Evolutionary conservation across 208 protist species (phyloP), one percentile per base, ranked within the genome.

Genomic region (Acanthamoeba castellanii): DNA sequence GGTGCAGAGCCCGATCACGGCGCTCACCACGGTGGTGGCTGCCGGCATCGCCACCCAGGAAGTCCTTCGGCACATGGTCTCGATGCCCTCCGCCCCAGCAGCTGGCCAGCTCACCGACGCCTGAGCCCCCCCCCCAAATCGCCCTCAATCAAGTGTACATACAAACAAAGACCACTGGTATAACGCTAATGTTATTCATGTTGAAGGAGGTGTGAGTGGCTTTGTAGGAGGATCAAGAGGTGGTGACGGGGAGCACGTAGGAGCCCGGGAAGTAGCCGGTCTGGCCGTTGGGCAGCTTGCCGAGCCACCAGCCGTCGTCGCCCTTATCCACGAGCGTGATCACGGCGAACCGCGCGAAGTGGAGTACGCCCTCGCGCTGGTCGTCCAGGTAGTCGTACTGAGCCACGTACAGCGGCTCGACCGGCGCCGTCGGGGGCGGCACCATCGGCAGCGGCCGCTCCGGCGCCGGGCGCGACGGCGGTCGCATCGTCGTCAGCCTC

Each of bases 381-480:
- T 82, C 74, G 74, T 82, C 45, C 27, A 42, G 1, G 74, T 82
- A 82, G 45, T 82, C 74, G 74, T 82, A 82, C 74, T 82, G 74
- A 0, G 74, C 74, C 45, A 82, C 74, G 37, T 50, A 42, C 13
- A 25, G 37, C 37, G 37, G 45, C 74, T 82, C 34, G 5, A 2
- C 59, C 59, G 59, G 3, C 37, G 22, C 61, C 8, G 61, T 68
- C 70, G 16, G 8, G 20, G 70, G 74, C 30, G 37, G 74, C 18
- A 18, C 74, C 37, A 34, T 27, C 22, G 74, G 74, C 2, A 82
- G 74, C 74, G 74, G 74, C 3, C 74, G 74, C 45, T 82, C 74
- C 1, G 74, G 70, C 13, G 30, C 30, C 5, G 70, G 70, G 16
- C 70, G 74, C 74, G 37, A 27, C 14, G 74, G 74, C n/a, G n/a